Evolutionary conservation across 2,329 filamentous ascomycete genomes (phyloP), one percentile per base, ranked within the genome.

Genomic region (Sclerotiophoma versabilis): DNA sequence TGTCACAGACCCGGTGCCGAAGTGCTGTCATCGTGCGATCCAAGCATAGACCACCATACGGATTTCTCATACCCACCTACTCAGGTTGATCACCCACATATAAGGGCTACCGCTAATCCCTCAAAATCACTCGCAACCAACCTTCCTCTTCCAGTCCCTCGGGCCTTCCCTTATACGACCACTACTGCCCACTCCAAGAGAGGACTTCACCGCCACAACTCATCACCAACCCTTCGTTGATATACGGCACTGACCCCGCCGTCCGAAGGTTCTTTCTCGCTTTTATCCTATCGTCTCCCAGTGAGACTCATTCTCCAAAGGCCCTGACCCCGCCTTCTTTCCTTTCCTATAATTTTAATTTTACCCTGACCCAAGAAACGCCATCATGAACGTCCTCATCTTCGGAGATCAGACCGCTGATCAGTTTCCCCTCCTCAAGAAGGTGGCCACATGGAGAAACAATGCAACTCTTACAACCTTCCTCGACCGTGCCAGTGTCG

Each of bases 381-480:
- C 57, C 64, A 75, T 49, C 60, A 77, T 77, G 70, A 81, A 81
- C 67, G 69, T 79, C 54, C 82, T 88, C 72, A 83, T 90, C 58
- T 89, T 90, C 70, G 87, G 87, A 77, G 87, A 90, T 70, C 87
- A 90, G 76, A 89, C 87, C 56, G 81, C 86, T 65, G 85, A 88
- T 72, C 87, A 87, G 64, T 84, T 88, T 69, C 78, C 77, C 62
- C 85, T 88, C 60, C 76, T 90, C 57, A 75, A 77, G 62, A 80
- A 79, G 64, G 73, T 79, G 25, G 73, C 75, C 51, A 74, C 78
- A 44, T 76, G 78, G 66, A 80, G 77, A 63, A 78, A 80, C 67
- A 82, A 82, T 69, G 83, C 85, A 44, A 79, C 88, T 22, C 80
- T 88, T 42, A 81, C 80, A 64, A 84, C 83, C 39, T 90, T 90